Conservation (phyloP, 2,329 filamentous ascomycete genomes). For the Polychaeton citri region DNA sequence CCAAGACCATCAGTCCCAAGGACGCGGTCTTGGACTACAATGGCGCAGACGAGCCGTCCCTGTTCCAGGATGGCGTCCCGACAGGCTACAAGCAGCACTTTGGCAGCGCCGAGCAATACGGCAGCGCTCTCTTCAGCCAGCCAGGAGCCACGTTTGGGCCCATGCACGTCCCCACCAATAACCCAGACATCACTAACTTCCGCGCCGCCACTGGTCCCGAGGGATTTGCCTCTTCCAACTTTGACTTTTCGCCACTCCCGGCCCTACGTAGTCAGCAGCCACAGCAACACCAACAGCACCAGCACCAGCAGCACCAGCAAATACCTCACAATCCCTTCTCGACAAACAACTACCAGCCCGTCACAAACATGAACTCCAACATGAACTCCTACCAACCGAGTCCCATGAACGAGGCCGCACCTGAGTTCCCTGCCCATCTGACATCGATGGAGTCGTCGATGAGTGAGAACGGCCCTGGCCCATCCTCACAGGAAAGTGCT, state of each 20-base stretch:
- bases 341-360: background rate
- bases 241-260: conserved; percentile 12
- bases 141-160: conserved; percentile 29
- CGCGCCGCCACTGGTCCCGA: conserved; percentile 27
- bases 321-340: background rate
- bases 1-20: conserved; percentile 86
- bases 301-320: conserved; percentile 1
- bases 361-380: conserved; percentile 10
- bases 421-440: conserved; percentile 46
- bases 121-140: conserved; percentile 29
- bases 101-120: conserved; percentile 25
- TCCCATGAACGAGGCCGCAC: conserved; percentile 28
- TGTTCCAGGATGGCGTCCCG: conserved; percentile 50
- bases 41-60: conserved; percentile 57
- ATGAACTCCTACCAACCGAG: conserved; percentile 11
- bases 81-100: conserved; percentile 21
- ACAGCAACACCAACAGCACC: no score
- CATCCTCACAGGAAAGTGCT: conserved; percentile 25
- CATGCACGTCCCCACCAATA: conserved; percentile 25
- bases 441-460: conserved; percentile 49
- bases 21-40: conserved; percentile 79
- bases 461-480: conserved; percentile 37
- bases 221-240: conserved; percentile 13
- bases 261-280: background rate
- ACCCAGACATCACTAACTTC: conserved; percentile 32